These are phyloP conservation scores for Handroanthus guayacan DNA, from an alignment of 257 asterid genomes.

Conservation along the genomic window DNA sequence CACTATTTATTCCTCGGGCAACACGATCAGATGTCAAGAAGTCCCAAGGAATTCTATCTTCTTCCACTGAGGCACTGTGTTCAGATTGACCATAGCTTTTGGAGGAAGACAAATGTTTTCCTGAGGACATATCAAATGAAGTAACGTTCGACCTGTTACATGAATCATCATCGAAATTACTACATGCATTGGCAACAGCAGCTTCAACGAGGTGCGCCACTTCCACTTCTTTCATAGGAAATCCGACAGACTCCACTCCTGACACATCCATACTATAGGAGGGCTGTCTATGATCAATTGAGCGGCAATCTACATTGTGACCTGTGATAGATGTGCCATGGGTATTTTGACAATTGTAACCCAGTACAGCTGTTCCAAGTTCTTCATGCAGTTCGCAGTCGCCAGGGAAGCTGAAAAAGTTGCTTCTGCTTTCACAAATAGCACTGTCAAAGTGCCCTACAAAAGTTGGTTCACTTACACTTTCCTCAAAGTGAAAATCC, in stretches of 20 bases:
- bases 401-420: conserved; percentile 47
- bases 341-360: conserved; percentile 29
- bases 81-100: conserved; percentile 40
- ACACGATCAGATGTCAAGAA: conserved; percentile 45
- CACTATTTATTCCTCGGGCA: conserved; percentile 36
- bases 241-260: conserved; percentile 45
- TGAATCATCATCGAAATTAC: conserved; percentile 48
- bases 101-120: conserved; percentile 41
- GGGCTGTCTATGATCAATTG: conserved; percentile 36
- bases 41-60: conserved; percentile 45
- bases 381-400: conserved; percentile 59
- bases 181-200: conserved; percentile 44
- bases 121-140: conserved; percentile 40
- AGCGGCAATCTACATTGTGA: conserved; percentile 38
- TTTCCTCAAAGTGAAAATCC: conserved; percentile 45
- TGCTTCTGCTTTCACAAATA: conserved; percentile 36
- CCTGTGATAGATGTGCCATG: conserved; percentile 38
- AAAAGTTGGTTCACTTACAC: conserved; percentile 34
- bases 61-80: conserved; percentile 42
- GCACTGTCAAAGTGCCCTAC: conserved; percentile 37
- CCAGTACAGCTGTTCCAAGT: conserved; percentile 46
- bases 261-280: conserved; percentile 36
- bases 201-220: conserved; percentile 52
- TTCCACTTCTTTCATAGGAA: conserved; percentile 43
- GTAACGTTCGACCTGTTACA: conserved; percentile 43